Conservation (phyloP, 2,329 filamentous ascomycete species). For the Lasiodiplodia sp. region DNA sequence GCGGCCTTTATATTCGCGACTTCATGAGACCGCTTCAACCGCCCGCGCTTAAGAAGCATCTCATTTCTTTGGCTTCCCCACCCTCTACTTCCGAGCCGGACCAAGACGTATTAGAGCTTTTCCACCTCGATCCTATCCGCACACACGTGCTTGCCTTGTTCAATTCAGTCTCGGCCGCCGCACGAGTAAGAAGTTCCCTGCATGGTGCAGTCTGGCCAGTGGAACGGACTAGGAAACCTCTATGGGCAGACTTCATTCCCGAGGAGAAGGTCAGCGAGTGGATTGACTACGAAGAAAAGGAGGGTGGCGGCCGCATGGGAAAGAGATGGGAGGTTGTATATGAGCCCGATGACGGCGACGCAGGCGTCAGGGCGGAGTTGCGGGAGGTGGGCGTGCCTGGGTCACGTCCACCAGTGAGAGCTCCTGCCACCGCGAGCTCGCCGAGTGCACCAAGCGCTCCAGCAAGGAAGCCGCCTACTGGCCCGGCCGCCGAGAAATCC, state of each 20-base stretch:
- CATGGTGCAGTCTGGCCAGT: conserved; percentile 86
- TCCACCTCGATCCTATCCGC: conserved; percentile 84
- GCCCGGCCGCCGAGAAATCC: conserved; percentile 34
- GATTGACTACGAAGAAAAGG: conserved; percentile 71
- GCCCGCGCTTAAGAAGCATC: conserved; percentile 70
- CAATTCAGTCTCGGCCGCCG: conserved; percentile 71
- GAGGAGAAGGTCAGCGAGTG: conserved; percentile 74
- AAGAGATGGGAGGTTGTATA: conserved; percentile 79
- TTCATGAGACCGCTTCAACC: conserved; percentile 83
- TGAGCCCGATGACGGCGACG: conserved; percentile 28
- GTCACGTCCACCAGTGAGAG: conserved; percentile 16
- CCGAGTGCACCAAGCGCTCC: conserved; percentile 3
- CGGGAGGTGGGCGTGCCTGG: conserved; percentile 53
- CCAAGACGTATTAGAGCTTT: conserved; percentile 66
- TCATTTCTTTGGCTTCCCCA: conserved; percentile 72
- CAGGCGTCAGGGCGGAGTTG: conserved; percentile 61
- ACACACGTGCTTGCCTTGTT: conserved; percentile 88
- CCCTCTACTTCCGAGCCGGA: conserved; percentile 57
- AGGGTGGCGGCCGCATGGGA: conserved; percentile 49
- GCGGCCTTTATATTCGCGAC: conserved; percentile 85
- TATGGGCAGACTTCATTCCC: conserved; percentile 92
- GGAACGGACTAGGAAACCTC: conserved; percentile 80
- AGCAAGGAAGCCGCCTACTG: conserved; percentile 29
- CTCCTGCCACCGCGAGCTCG: conserved; percentile 17
- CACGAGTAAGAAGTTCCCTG: conserved; percentile 75